Evolutionary conservation across 2,329 filamentous ascomycete species (phyloP).

Genomic region (Diplodia scrobiculata): DNA sequence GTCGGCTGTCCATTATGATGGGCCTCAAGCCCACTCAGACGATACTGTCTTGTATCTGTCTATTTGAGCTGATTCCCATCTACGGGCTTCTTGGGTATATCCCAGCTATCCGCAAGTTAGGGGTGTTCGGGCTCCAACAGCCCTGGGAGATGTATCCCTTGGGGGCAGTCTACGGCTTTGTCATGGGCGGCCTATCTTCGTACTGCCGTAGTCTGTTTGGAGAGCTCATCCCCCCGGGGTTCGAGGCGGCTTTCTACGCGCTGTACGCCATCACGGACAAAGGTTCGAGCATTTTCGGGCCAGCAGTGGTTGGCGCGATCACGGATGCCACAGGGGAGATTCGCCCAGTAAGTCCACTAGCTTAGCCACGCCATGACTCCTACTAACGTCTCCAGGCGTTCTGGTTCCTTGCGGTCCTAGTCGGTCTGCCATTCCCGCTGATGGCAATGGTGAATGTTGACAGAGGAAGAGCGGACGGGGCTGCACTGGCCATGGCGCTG

Average conservation of each 20-base stretch:
- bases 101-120: slow-evolving; percentile 72
- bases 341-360: slow-evolving; percentile 44
- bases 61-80: slow-evolving; percentile 90
- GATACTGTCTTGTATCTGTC: slow-evolving; percentile 82
- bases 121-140: slow-evolving; percentile 82
- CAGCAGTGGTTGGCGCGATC: slow-evolving; percentile 88
- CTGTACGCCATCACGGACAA: slow-evolving; percentile 98
- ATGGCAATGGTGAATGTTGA: slow-evolving; percentile 86
- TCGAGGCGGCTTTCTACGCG: slow-evolving; percentile 93
- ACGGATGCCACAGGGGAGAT: slow-evolving; percentile 67
- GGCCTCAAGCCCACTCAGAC: slow-evolving; percentile 78
- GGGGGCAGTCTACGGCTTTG: slow-evolving; percentile 86
- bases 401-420: slow-evolving; percentile 84
- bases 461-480: slow-evolving; percentile 49
- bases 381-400: slow-evolving; percentile 61
- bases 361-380: background rate
- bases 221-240: slow-evolving; percentile 90
- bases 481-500: slow-evolving; percentile 46
- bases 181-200: slow-evolving; percentile 86
- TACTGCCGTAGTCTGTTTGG: slow-evolving; percentile 93
- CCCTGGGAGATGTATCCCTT: slow-evolving; percentile 97
- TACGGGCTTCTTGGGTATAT: slow-evolving; percentile 90
- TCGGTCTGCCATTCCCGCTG: slow-evolving; percentile 79
- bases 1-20: slow-evolving; percentile 70
- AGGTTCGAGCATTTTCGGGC: slow-evolving; percentile 89